Evolutionary conservation across 2,329 filamentous ascomycete species (phyloP).

Genomic region (Paramyrothecium sp.): DNA sequence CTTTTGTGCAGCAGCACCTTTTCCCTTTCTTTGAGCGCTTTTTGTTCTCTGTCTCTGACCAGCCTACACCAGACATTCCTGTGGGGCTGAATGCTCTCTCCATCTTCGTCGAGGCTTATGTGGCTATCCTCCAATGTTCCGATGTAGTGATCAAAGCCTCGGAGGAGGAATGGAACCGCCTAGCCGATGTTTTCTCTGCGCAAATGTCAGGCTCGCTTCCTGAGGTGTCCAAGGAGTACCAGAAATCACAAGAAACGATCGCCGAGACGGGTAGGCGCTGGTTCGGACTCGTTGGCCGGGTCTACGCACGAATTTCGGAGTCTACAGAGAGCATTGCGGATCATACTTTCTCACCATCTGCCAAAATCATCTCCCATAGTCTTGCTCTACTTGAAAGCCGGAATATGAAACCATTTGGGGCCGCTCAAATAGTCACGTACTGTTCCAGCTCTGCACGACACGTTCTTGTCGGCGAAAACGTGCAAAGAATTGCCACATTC

Average conservation of each 20-base stretch:
- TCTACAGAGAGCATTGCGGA: conserved; percentile 19
- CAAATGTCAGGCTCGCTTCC: conserved; percentile 74
- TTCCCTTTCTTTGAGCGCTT: conserved; percentile 56
- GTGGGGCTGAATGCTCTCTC: conserved; percentile 31
- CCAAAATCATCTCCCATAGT: conserved; percentile 27
- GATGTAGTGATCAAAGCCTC: conserved; percentile 47
- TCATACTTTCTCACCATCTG: conserved; percentile 26
- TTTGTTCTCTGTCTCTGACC: conserved; percentile 43
- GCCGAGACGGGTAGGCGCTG: conserved; percentile 67
- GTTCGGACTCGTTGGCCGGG: conserved; percentile 54
- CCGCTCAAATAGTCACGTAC: conserved; percentile 44
- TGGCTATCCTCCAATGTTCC: conserved; percentile 38
- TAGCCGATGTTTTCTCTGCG: conserved; percentile 62
- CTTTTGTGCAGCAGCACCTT: conserved; percentile 47
- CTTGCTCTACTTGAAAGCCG: conserved; percentile 44
- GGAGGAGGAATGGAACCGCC: conserved; percentile 57
- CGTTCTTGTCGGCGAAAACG: conserved; percentile 34
- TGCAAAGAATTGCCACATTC: conserved; percentile 36
- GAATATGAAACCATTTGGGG: conserved; percentile 58
- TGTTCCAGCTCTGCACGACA: conserved; percentile 35
- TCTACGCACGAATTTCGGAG: conserved; percentile 33
- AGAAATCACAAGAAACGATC: conserved; percentile 68
- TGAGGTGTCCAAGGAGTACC: conserved; percentile 76
- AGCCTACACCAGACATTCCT: conserved; percentile 25
- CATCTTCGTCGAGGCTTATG: conserved; percentile 47